Evolutionary conservation across 1,139 yeast species (phyloP).

Genomic region (Nadsonia commutata): DNA sequence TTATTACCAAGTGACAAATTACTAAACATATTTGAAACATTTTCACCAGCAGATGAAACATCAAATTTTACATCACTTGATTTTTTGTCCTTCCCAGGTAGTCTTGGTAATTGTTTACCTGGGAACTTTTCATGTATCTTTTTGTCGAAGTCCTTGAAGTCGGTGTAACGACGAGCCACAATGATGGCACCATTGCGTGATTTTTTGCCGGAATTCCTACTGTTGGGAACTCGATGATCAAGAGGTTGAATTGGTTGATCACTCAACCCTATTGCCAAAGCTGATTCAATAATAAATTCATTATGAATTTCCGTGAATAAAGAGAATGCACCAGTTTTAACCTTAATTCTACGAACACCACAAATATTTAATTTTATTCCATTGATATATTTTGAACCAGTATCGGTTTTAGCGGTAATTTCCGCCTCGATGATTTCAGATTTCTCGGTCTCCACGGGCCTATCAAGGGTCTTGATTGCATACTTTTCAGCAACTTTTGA

Average conservation of each 20-base stretch:
- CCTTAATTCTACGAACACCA: slow-evolving; percentile 33
- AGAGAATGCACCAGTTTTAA: slow-evolving; percentile 19
- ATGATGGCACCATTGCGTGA: slow-evolving; percentile 15
- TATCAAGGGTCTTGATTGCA: slow-evolving; percentile 26
- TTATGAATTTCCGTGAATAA: slow-evolving; percentile 17
- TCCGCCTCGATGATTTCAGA: slow-evolving; percentile 22
- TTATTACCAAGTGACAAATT: slow-evolving; percentile 4
- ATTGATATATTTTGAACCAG: slow-evolving; percentile 30
- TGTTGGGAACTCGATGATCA: slow-evolving; percentile 21
- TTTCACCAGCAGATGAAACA: slow-evolving; percentile 5
- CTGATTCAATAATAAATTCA: slow-evolving; percentile 20
- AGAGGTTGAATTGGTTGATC: too few species aligned
- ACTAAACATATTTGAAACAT: slow-evolving; percentile 10
- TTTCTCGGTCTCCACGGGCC: slow-evolving; percentile 25
- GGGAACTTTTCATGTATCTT: slow-evolving; percentile 44
- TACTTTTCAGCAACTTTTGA: not conserved
- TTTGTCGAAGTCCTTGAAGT: slow-evolving; percentile 44
- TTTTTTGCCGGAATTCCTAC: not conserved
- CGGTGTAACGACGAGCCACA: slow-evolving; percentile 48
- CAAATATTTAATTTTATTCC: slow-evolving; percentile 50
- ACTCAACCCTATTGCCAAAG: slow-evolving; percentile 17
- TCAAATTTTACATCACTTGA: slow-evolving; percentile 7
- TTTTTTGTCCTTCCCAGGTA: slow-evolving; percentile 44
- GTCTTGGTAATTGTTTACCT: slow-evolving; percentile 49
- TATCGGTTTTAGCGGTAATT: slow-evolving; percentile 24